Evolutionary conservation across 768 basidiomycete species (phyloP), one percentile per base, ranked within the genome.

Genomic region (Lanmaoa rubissima): DNA sequence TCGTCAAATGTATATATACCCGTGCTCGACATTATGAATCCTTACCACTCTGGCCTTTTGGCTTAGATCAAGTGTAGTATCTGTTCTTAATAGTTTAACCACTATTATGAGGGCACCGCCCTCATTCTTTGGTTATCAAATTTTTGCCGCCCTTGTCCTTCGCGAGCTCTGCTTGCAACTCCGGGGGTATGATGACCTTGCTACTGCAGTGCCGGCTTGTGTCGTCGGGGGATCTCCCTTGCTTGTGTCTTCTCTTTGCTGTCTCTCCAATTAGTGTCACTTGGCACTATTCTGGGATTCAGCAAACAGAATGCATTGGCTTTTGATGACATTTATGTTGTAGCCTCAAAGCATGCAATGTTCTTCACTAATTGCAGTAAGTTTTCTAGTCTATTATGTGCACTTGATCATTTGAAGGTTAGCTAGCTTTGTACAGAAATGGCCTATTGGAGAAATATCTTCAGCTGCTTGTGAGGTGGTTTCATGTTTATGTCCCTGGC

Each of bases 41-140:
- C 49, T 61, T 55, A 59, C 61, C 60, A 63, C 57, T 61, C 60
- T 68, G 80, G 80, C 81, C 81, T 81, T 79, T 80, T 82, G 82
- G 83, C 82, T 83, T 83, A 83, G 83, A 84, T 84, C 82, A 84
- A 83, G 83, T 83, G 83, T 84, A 84, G 83, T 84, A 84, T 84
- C 83, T 84, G 82, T 83, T 83, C 80, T 83, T 82, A 77, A 78
- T 77, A 83, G 79, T 75, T 61, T 72, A 81, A 71, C 79, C 78
- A 79, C 80, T 81, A 79, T 80, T 79, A 80, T 79, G 76, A 70
- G 69, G 74, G 77, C 80, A 81, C 74, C 73, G 79, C 77, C 67
- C 72, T 72, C 73, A 74, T 78, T 80, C 65, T 66, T 69, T 80
- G 79, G 80, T 82, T 82, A 82, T 80, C 75, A 78, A 68, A 69